phyloP scores from a whole-genome alignment of 1,284 basidiomycete genomes.

The Tilletiaria anomala region DNA sequence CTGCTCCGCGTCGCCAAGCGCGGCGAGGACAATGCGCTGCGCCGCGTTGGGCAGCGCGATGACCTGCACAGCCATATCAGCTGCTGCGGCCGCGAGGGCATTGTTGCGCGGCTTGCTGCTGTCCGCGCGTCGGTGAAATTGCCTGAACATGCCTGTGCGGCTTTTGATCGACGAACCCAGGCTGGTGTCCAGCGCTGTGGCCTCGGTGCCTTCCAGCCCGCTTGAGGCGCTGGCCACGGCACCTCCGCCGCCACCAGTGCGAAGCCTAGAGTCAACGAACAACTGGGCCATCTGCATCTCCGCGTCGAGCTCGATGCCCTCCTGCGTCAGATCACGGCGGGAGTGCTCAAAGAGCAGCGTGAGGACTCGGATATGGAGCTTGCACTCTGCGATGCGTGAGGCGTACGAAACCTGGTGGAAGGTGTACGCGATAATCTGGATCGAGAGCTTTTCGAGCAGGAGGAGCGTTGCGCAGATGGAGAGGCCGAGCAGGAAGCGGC shows the following conservation, averaged over 20 bases:
- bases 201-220: neutral
- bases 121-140: constrained; percentile 1
- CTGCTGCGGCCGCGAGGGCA: constrained; percentile 43
- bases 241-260: too few relatives aligned
- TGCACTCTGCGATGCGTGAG: constrained; percentile 69
- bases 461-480: constrained; percentile 59
- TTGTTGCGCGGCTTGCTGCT: constrained; percentile 42
- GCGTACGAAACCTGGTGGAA: constrained; percentile 81
- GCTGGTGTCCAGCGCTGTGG: too few relatives aligned
- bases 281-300: too few relatives aligned
- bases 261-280: too few relatives aligned
- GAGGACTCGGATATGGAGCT: constrained; percentile 59
- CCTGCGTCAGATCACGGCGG: neutral
- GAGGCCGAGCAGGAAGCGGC: constrained; percentile 48
- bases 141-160: neutral
- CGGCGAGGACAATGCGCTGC: constrained; percentile 62
- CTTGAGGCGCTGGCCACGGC: neutral
- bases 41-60: constrained; percentile 64
- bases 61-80: constrained; percentile 45
- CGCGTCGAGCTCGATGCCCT: neutral
- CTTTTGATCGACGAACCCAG: constrained; percentile 44
- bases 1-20: constrained; percentile 65
- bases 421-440: constrained; percentile 54
- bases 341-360: constrained; percentile 60
- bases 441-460: constrained; percentile 66